Conservation (phyloP, 352 stramenopile species). For the Phytophthora cactorum region DNA sequence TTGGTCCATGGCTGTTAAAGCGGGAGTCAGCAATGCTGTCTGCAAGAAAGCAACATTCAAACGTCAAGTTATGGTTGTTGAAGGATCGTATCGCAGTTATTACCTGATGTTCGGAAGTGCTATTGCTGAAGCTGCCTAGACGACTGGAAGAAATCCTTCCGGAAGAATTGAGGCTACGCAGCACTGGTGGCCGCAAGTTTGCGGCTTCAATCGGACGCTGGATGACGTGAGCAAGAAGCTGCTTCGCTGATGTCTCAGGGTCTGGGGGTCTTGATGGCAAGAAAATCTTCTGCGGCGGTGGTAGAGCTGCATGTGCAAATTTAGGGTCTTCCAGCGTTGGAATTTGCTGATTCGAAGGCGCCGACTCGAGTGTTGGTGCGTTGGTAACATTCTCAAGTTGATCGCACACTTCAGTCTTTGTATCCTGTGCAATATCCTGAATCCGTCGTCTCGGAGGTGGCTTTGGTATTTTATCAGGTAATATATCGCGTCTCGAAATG, state of each 20-base stretch:
- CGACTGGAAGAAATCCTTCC: slow-evolving; percentile 1
- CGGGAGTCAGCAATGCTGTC: not conserved
- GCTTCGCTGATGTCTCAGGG: slow-evolving; percentile 29
- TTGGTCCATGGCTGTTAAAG: not conserved
- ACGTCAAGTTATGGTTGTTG: too few species aligned
- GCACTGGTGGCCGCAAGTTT: slow-evolving; percentile 27
- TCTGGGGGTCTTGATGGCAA: slow-evolving; percentile 8
- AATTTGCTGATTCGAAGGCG: slow-evolving; percentile 1
- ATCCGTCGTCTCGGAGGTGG: slow-evolving; percentile 16
- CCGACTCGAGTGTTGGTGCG: not conserved
- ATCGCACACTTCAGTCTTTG: slow-evolving; percentile 5
- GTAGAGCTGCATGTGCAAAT: not conserved
- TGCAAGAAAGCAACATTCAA: not conserved
- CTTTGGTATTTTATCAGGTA: slow-evolving; percentile 54
- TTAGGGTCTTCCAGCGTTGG: not conserved
- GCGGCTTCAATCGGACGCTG: slow-evolving; percentile 30
- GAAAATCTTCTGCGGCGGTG: slow-evolving; percentile 4
- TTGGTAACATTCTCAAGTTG: not conserved
- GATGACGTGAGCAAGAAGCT: slow-evolving; percentile 34
- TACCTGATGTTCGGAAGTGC: slow-evolving; percentile 26
- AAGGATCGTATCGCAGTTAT: too few species aligned
- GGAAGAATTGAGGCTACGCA: slow-evolving; percentile 13
- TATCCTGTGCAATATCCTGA: slow-evolving; percentile 1
- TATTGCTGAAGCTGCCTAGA: slow-evolving; percentile 23
- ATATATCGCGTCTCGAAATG: slow-evolving; percentile 60